Evolutionary conservation across 805 yeast species (phyloP), one percentile per base, ranked within the genome.

Genomic region (Candida tallmaniae): DNA sequence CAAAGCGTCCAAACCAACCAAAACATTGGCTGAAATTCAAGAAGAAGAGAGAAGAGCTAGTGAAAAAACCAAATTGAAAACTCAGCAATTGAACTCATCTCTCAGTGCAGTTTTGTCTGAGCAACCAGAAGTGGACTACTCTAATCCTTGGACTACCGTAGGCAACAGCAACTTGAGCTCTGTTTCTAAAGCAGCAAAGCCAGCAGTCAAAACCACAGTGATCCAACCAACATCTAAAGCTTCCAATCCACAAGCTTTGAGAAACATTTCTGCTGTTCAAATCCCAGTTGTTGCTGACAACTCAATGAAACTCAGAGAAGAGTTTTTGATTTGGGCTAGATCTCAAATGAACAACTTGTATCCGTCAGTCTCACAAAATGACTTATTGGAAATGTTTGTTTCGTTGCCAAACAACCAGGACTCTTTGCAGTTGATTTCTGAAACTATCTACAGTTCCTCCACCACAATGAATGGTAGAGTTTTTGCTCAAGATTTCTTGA

Each of bases 391-490:
- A 36, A 80, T 93, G 52, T 72, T 93, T 48, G 65, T 89, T 42
- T 80, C 87, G 41, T 72, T 90, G 42, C 96, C 97, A 23, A 60
- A 73, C n/a, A 56, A 52, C 31, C 48, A 70, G 5, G 96, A 87
- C 46, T 77, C 95, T 0, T 68, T 73, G 31, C 95, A 81, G 55
- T 84, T 90, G 54, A 88, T 90, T 52, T 82, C 95, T 2, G 98
- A 90, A 52, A 86, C 96, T 9, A 78, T 90, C 39, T 88, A 87
- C 62, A 79, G 93, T 17, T 83, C 87, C 40, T 83, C 95, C 26
- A 74, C 89, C 3, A 82, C 89, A 1, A 80, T 90, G 83, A 96
- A 93, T 56, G 97, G 97, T 16, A 79, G 96, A 54, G 73, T 95
- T 45, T 90, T 89, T 66, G 96, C 98, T 0, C 75, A 73, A 37